Evolutionary conservation across 2,329 filamentous ascomycete genomes (phyloP), one percentile per base, ranked within the genome.

Genomic region (Hymenoscyphus repandus): DNA sequence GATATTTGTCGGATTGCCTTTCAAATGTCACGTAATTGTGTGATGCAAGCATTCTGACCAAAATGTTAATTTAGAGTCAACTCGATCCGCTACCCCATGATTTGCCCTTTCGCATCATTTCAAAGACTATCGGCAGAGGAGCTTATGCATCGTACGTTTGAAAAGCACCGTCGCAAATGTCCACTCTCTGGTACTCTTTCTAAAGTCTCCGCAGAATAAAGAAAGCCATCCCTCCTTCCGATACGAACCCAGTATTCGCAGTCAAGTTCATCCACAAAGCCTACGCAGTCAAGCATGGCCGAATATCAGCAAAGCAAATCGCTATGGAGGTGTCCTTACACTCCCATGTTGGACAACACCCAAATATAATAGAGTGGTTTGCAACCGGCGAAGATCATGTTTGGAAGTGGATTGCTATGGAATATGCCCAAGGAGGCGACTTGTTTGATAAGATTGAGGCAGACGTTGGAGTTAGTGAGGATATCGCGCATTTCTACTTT

Each of bases 381-480:
- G 85, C 86, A 38, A 87, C 85, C 1, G 92, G 90, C 49, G 89
- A 96, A 68, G 91, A 99, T 66, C 64, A 76, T 0, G 72, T 85
- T 15, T 99, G 93, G 92, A 82, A 88, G 61, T 99, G 93, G 93
- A 96, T 99, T 61, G 92, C 91, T 36, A 96, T 99, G 90, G 93
- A 99, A 70, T 86, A 89, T 60, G 93, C 93, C 41, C 89, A 95
- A 62, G 93, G 93, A 38, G 93, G 93, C 10, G 93, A 99, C 67
- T 77, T 99, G 6, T 99, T 99, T 69, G 93, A 99, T 81, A 99
- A 99, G 75, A 97, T 99, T 62, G 95, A 99, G 72, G 91, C 93
- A 15, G 93, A 99, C 68, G 88, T 92, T 40, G 93, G 93, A 43
- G 90, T 97, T n/a, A 82, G 86, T 6, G 84, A 95, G 68, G 89